Percentiles rank a stretch among this genome's conserved stretches.
Conservation (phyloP, 306 rosid species). For the Sechiopsis laciniata region DNA sequence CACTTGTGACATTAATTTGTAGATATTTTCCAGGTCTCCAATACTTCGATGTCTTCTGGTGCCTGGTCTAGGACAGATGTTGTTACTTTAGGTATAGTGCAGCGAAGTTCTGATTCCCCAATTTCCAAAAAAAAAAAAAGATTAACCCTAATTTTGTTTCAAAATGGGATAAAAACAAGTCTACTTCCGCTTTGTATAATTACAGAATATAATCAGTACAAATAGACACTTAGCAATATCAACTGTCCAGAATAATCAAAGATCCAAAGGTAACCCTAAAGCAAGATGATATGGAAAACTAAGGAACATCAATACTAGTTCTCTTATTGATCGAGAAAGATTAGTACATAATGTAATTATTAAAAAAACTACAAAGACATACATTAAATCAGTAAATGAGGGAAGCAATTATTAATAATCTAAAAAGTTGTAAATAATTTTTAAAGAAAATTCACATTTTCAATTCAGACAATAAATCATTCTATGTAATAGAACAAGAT, state of each 20-base stretch:
- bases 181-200: neutral
- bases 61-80: too few species aligned
- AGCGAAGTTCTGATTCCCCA: too few species aligned
- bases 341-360: neutral
- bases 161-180: neutral
- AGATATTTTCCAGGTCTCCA: too few species aligned
- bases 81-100: too few species aligned
- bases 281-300: neutral
- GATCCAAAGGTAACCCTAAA: neutral
- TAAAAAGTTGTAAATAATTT: conserved; percentile 1
- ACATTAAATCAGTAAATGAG: neutral
- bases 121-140: too few species aligned
- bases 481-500: conserved; percentile 3
- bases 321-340: conserved; percentile 18
- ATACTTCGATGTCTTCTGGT: too few species aligned
- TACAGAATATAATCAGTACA: conserved; percentile 4
- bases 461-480: conserved; percentile 8
- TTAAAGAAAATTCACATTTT: neutral
- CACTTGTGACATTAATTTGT: too few species aligned
- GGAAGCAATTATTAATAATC: conserved; percentile 13
- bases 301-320: neutral
- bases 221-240: neutral
- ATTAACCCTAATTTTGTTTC: conserved; percentile 2
- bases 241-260: neutral
- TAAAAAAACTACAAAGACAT: neutral